Conservation (phyloP, 305 asterid genomes). For the Fraxinus sp. region DNA sequence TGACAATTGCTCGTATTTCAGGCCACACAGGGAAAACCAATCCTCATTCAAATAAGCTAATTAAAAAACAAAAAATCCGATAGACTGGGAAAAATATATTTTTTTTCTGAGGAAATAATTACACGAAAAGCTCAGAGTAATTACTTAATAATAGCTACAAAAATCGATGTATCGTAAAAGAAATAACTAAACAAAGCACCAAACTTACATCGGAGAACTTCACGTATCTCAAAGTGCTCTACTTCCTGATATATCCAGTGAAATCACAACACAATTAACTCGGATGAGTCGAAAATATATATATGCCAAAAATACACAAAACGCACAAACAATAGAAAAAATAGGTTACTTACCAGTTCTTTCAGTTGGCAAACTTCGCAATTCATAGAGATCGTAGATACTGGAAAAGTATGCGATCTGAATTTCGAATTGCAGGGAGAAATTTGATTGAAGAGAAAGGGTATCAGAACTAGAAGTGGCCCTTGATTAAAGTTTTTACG, state of each 20-base stretch:
- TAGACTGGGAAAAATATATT: not conserved
- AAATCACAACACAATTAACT: conserved; percentile 19
- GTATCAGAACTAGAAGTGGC: not conserved
- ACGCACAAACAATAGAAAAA: not conserved
- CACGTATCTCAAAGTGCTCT: conserved; percentile 93
- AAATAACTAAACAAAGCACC: not conserved
- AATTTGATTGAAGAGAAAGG: conserved; percentile 21
- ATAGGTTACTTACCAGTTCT: conserved; percentile 63
- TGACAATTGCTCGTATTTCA: not conserved
- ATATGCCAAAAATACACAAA: not conserved
- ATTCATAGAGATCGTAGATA: conserved; percentile 45
- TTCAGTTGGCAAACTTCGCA: conserved; percentile 88
- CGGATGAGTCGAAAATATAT: conserved; percentile 1
- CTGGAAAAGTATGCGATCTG: not conserved
- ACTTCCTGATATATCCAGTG: conserved; percentile 55
- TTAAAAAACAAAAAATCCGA: conserved; percentile 13
- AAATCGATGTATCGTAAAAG: conserved; percentile 6
- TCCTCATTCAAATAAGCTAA: not conserved
- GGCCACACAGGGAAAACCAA: not conserved
- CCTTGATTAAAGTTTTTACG: not conserved
- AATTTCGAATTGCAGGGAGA: conserved; percentile 8
- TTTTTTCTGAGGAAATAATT: not conserved
- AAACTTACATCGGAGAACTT: conserved; percentile 87
- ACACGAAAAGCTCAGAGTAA: conserved; percentile 15
- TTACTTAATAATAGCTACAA: conserved; percentile 8